These are phyloP conservation scores for Byssoonygena ceratinophila DNA, from an alignment of 2,329 filamentous ascomycete species.

Conservation along the genomic window DNA sequence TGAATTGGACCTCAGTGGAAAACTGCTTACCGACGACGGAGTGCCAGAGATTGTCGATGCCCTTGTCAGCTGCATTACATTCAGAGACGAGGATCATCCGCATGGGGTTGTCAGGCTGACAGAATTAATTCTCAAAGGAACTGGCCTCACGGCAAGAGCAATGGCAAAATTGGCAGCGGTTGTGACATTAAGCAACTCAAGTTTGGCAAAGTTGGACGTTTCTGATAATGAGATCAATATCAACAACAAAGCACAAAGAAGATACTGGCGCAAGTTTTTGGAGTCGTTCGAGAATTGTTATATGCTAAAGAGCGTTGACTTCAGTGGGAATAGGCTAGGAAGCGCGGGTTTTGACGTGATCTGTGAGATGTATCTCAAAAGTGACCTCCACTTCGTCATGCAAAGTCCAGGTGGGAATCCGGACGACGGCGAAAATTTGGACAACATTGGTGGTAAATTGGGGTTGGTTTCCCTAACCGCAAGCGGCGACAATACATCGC, in stretches of 20 bases:
- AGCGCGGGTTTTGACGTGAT: constrained; percentile 38
- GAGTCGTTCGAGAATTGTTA: constrained; percentile 35
- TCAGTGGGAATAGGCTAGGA: constrained; percentile 38
- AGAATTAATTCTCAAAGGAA: constrained; percentile 39
- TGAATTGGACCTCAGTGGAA: constrained; percentile 39
- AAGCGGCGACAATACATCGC: neutral
- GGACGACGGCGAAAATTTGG: constrained; percentile 14
- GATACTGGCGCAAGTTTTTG: constrained; percentile 38
- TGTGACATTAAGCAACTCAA: constrained; percentile 33
- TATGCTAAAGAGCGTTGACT: constrained; percentile 36
- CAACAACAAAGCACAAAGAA: constrained; percentile 26
- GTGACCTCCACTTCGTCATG: constrained; percentile 27
- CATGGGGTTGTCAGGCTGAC: constrained; percentile 32
- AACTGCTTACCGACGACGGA: constrained; percentile 39
- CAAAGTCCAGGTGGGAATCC: constrained; percentile 20
- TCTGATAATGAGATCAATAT: constrained; percentile 39
- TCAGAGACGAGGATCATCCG: constrained; percentile 24
- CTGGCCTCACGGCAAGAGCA: constrained; percentile 35
- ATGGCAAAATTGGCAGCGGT: constrained; percentile 35
- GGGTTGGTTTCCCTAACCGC: neutral
- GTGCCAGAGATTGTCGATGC: constrained; percentile 35
- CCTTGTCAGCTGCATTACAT: constrained; percentile 32
- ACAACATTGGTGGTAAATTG: neutral
- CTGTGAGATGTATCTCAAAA: constrained; percentile 33
- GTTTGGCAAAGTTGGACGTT: constrained; percentile 40